These are phyloP conservation scores for Trifolium pratense DNA, from an alignment of 306 rosid genomes.

Conservation along the genomic window DNA sequence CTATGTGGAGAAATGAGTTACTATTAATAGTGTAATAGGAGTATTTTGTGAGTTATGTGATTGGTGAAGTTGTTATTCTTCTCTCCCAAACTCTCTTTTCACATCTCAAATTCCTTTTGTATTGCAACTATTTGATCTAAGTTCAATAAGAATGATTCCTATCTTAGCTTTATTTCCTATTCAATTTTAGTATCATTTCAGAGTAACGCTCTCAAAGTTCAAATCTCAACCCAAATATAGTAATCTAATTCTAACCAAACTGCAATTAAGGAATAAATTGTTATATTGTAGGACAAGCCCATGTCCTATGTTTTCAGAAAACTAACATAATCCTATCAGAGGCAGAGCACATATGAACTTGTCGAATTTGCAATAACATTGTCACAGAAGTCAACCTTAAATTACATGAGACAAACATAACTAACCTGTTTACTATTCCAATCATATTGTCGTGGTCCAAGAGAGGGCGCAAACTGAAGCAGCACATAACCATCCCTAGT, in stretches of 20 bases:
- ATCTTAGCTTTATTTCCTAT: no score
- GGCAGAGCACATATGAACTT: neutral
- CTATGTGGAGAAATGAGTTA: no score
- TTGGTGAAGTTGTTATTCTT: no score
- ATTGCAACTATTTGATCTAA: no score
- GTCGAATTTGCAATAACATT: neutral
- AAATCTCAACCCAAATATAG: neutral
- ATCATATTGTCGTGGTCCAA: slow-evolving; percentile 77
- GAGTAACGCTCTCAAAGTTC: slow-evolving; percentile 8
- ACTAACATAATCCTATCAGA: neutral
- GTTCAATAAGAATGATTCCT: no score
- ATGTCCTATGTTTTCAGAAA: neutral
- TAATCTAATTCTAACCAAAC: neutral
- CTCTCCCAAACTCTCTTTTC: no score
- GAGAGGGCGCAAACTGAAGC: slow-evolving; percentile 93
- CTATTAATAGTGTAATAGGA: no score
- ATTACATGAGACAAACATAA: slow-evolving; percentile 18
- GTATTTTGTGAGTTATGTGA: no score
- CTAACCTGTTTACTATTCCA: slow-evolving; percentile 91
- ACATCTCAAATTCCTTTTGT: no score
- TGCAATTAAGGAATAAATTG: neutral
- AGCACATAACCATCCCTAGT: slow-evolving; percentile 84
- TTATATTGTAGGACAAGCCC: neutral
- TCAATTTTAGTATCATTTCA: no score
- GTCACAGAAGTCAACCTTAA: neutral